A percentile compares a stretch with the other conserved stretches of the same genome.
Conservation (phyloP, 495 filamentous ascomycete species). For the Chaetomium cochliodes region DNA sequence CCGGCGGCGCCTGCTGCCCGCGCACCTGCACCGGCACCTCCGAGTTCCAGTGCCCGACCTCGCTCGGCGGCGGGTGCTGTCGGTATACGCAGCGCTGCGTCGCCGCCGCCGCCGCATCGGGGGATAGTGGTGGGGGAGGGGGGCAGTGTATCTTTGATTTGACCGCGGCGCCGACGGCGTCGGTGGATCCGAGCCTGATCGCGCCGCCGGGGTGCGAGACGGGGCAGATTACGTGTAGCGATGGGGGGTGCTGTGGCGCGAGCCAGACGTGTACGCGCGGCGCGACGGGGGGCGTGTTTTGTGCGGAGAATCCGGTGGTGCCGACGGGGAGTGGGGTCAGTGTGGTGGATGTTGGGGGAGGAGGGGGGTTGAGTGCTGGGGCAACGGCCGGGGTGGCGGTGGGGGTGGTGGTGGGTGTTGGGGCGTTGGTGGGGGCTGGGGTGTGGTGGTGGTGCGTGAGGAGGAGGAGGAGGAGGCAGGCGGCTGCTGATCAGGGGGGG, state of each 20-base stretch:
- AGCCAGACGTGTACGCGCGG: constrained; percentile 67
- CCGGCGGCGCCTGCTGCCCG: constrained; percentile 38
- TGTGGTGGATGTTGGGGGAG: constrained; percentile 17
- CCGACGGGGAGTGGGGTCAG: constrained; percentile 34
- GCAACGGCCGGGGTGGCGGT: constrained; percentile 50
- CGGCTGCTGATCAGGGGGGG: background rate
- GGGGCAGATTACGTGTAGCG: constrained; percentile 69
- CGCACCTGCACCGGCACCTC: constrained; percentile 38
- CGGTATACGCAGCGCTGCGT: constrained; percentile 39
- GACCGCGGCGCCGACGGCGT: constrained; percentile 27
- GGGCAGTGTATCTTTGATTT: constrained; percentile 26
- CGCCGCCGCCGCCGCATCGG: constrained; percentile 4
- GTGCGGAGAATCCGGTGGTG: constrained; percentile 50
- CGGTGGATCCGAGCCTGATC: constrained; percentile 22
- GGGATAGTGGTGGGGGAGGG: background rate
- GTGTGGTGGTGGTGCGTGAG: background rate
- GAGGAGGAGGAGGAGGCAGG: background rate
- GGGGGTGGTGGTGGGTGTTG: constrained; percentile 25
- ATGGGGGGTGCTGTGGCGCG: constrained; percentile 70
- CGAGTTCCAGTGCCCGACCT: constrained; percentile 32
- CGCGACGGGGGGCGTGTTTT: constrained; percentile 54
- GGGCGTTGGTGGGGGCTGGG: background rate
- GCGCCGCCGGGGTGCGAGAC: constrained; percentile 59
- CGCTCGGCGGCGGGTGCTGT: constrained; percentile 49
- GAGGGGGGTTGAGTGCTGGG: constrained; percentile 34